Base-by-base conservation (phyloP, 2,329 filamentous ascomycete species). In the Pleochaeta shiraiana region DNA sequence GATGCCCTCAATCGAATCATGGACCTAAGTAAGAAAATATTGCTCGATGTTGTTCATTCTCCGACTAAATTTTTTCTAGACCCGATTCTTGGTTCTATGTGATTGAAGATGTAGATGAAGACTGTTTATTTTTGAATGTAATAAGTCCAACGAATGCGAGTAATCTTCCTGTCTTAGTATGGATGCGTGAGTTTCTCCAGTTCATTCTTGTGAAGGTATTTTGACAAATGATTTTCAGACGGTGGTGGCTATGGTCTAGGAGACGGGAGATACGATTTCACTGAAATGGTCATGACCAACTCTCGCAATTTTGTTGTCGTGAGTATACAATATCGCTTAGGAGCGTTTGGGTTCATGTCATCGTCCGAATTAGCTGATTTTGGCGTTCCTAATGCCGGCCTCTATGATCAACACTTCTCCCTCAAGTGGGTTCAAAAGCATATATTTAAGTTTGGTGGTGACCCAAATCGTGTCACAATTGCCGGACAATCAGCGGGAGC, bases 61-160 rank as follows among this genome's bases (percentile, higher is more conserved):
- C n/a, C n/a, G n/a, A n/a, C n/a, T 19, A 53, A 12, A 26, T 14
- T 59, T 14, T 28, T 30, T 3, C 12, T 33, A 59, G 53, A 26
- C 53, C 53, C 24, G 26, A 59, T 14, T 16, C 14, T n/a, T 59
- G 53, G 53, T 59, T 59, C n/a, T 59, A 30, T n/a, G 14, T 59
- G 11, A 21, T 24, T 21, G 75, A 77, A 62, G 70, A 53, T 21
- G 75, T 30, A 26, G 50, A 33, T 45, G 77, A 75, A 4, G 83
- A 86, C 70, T 83, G 86, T 71, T 72, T 86, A 59, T 83, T 26
- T 60, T 66, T 65, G 65, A 79, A 77, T 63, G 77, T 86, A 3
- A 76, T 80, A 53, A 77, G 83, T 4, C 83, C 84, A 0, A 73
- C 16, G 3, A 65, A 63, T 11, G 65, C 63, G 21, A 62, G 63